Evolutionary conservation across 2,329 filamentous ascomycete genomes (phyloP).

Genomic region (Didymella exigua): DNA sequence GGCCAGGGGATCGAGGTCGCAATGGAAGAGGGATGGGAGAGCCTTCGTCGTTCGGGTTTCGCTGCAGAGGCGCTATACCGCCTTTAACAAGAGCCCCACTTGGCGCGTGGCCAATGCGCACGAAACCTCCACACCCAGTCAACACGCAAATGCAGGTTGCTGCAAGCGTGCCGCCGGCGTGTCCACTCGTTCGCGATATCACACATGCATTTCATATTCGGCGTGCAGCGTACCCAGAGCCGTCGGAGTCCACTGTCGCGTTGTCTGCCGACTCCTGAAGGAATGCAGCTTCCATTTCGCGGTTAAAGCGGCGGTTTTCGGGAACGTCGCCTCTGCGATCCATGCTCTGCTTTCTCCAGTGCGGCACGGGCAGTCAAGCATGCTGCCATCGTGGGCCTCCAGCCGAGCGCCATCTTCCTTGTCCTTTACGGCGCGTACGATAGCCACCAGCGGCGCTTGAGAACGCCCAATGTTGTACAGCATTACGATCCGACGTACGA

Average conservation of each 20-base stretch:
- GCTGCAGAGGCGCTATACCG: slow-evolving; percentile 1
- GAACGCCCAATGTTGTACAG: not conserved
- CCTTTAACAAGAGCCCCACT: not conserved
- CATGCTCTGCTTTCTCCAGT: slow-evolving; percentile 16
- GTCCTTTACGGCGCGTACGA: slow-evolving; percentile 10
- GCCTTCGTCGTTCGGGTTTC: slow-evolving; percentile 12
- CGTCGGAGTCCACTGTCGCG: not conserved
- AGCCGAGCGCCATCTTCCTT: slow-evolving; percentile 2
- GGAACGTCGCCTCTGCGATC: slow-evolving; percentile 7
- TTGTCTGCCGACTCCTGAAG: not conserved
- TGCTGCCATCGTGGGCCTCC: slow-evolving; percentile 7
- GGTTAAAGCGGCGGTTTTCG: slow-evolving; percentile 10
- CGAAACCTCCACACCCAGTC: slow-evolving; percentile 11
- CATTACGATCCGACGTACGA: not conserved
- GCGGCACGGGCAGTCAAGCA: slow-evolving; percentile 12
- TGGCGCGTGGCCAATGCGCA: not conserved
- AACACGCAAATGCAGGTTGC: slow-evolving; percentile 10
- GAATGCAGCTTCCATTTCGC: not conserved
- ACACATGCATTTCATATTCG: not conserved
- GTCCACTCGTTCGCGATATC: slow-evolving; percentile 4
- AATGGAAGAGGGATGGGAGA: slow-evolving; percentile 12
- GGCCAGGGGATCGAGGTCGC: slow-evolving; percentile 16
- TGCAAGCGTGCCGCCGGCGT: slow-evolving; percentile 13
- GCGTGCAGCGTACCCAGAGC: slow-evolving; percentile 1
- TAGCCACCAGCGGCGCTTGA: not conserved